Evolutionary conservation across 2,329 filamentous ascomycete genomes (phyloP).

Genomic region (Colletotrichum sp.): DNA sequence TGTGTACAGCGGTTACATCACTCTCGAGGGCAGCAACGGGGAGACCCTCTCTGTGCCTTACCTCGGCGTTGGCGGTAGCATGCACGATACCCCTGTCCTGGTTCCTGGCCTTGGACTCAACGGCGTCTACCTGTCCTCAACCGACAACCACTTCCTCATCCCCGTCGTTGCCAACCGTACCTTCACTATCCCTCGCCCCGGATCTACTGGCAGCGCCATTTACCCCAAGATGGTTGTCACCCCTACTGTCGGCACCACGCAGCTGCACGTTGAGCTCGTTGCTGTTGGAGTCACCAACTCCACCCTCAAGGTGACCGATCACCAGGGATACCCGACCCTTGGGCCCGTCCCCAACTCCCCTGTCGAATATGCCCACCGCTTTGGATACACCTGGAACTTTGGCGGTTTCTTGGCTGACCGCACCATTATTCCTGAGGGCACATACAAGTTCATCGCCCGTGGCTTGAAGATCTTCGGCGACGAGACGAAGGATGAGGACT

Average conservation of each 20-base stretch:
- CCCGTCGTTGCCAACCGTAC: constrained; percentile 23
- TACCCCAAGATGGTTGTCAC: constrained; percentile 5
- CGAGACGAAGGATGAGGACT: constrained; percentile 25
- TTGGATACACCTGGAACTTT: constrained; percentile 18
- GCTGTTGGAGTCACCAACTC: constrained; percentile 11
- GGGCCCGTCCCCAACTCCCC: constrained; percentile 25
- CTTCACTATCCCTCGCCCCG: constrained; percentile 27
- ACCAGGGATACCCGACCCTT: constrained; percentile 24
- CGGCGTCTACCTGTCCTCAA: constrained; percentile 20
- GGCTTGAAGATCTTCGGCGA: constrained; percentile 30
- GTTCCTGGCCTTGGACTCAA: neutral
- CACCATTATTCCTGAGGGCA: constrained; percentile 24
- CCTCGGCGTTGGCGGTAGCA: constrained; percentile 36
- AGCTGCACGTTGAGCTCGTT: constrained; percentile 26
- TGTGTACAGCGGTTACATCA: constrained; percentile 48
- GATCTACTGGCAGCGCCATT: neutral
- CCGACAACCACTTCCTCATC: constrained; percentile 11
- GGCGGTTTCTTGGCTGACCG: constrained; percentile 26
- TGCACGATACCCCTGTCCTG: constrained; percentile 25
- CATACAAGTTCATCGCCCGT: constrained; percentile 26
- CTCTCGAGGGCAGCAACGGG: constrained; percentile 41
- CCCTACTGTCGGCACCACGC: constrained; percentile 19
- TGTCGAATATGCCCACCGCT: constrained; percentile 5
- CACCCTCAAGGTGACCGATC: constrained; percentile 11
- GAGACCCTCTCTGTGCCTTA: constrained; percentile 43